Evolutionary conservation across 2,329 filamentous ascomycete genomes (phyloP), one percentile per base, ranked within the genome.

Genomic region (Ophiosphaerella narmari): DNA sequence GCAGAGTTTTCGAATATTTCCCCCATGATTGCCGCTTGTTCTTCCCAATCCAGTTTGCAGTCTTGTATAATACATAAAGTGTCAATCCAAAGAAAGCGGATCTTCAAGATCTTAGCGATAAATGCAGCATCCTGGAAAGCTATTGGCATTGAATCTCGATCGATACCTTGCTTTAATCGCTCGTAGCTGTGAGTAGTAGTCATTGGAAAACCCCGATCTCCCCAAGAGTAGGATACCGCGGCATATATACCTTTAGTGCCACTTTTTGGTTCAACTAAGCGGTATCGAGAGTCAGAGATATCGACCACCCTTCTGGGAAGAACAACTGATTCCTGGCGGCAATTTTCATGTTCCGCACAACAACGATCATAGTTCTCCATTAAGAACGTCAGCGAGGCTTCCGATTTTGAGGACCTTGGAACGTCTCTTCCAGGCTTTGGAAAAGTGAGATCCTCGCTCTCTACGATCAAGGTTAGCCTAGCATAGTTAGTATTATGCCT

Each of bases 21-120:
- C 2, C 38, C 45, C 38, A 47, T 47, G 11, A 26, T 41, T 26
- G 45, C 37, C 12, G 45, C 37, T n/a, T 47, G 45, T 12, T 46
- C 43, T 34, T 46, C 43, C 33, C 33, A 35, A 35, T 35, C 33
- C 13, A 7, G 7, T 7, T 7, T 7, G 14, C 14, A 7, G 13
- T 35, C 33, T 35, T 35, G 33, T 26, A 46, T 9, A 39, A 14
- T 34, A 14, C 4, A 33, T 39, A 46, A 7, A 46, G 26, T 8
- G 39, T 35, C 33, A 13, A 35, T 35, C 33, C 33, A 35, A 16
- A 35, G 13, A n/a, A 12, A 35, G 7, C 13, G 7, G 33, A 35
- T 35, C 8, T 16, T 16, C 13, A 35, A 4, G 12, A 8, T 16
- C 7, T 11, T 8, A 8, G 14, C 33, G 7, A 35, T 35, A 2